phyloP scores from a whole-genome alignment of 805 yeast genomes.

The Teunomyces kruisii region DNA sequence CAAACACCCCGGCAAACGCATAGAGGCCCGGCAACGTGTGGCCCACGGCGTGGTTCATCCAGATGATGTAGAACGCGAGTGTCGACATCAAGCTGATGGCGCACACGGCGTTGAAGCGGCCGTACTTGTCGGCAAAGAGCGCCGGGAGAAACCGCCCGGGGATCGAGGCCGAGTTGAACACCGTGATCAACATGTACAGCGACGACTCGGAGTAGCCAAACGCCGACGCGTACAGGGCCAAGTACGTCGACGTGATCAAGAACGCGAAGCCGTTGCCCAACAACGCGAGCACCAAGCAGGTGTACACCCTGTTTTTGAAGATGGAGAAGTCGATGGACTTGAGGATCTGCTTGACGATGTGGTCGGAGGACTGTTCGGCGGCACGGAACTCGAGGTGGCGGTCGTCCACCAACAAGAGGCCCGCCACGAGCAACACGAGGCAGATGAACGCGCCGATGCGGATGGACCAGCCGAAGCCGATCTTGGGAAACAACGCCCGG shows the following conservation, averaged over 20 bases:
- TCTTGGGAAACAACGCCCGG: constrained; percentile 20
- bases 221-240: constrained; percentile 25
- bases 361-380: not conserved
- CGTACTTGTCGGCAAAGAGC: constrained; percentile 24
- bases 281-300: constrained; percentile 23
- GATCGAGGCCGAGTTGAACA: constrained; percentile 25
- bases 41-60: constrained; percentile 27
- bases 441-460: constrained; percentile 24
- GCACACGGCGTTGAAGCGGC: constrained; percentile 25
- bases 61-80: constrained; percentile 19
- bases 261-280: constrained; percentile 32
- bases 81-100: constrained; percentile 19
- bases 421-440: constrained; percentile 14
- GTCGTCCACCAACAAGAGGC: constrained; percentile 19
- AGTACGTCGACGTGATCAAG: constrained; percentile 21
- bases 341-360: constrained; percentile 14
- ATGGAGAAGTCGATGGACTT: constrained; percentile 24
- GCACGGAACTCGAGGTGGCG: constrained; percentile 13
- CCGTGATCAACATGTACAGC: constrained; percentile 22
- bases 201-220: constrained; percentile 17
- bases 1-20: constrained; percentile 25
- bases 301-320: constrained; percentile 22
- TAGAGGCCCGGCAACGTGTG: constrained; percentile 22
- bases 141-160: constrained; percentile 29
- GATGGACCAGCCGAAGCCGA: constrained; percentile 34